phyloP scores from a whole-genome alignment of 2,329 filamentous ascomycete genomes.

The Boeremia lycopersici region DNA sequence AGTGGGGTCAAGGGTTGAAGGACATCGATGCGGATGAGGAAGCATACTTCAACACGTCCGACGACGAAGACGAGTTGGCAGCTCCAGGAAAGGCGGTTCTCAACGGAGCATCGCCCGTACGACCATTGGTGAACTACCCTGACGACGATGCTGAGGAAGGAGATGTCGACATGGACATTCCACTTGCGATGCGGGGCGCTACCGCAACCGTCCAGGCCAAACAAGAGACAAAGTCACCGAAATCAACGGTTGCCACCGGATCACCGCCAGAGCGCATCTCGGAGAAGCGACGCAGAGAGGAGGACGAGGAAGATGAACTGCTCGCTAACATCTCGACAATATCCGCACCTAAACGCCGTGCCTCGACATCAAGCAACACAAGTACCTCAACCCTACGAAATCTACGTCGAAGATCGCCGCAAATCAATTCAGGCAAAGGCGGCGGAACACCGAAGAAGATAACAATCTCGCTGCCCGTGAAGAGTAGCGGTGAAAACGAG shows the following conservation, averaged over 20 bases:
- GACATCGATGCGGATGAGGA: slow-evolving; percentile 87
- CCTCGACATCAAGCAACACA: slow-evolving; percentile 43
- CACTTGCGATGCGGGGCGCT: slow-evolving; percentile 35
- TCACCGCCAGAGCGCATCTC: slow-evolving; percentile 74
- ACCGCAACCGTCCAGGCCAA: slow-evolving; percentile 31
- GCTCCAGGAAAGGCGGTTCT: slow-evolving; percentile 46
- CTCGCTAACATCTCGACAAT: slow-evolving; percentile 74
- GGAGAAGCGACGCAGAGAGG: slow-evolving; percentile 88
- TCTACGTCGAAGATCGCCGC: slow-evolving; percentile 52
- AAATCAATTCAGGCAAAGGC: slow-evolving; percentile 52
- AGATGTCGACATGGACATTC: slow-evolving; percentile 62
- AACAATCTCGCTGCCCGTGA: slow-evolving; percentile 48
- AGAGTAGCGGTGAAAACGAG: slow-evolving; percentile 43
- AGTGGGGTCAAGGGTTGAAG: slow-evolving; percentile 72
- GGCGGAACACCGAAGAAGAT: slow-evolving; percentile 49
- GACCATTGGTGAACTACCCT: slow-evolving; percentile 85
- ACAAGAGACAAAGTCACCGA: slow-evolving; percentile 32
- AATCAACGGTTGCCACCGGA: slow-evolving; percentile 22
- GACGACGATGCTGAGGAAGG: slow-evolving; percentile 76
- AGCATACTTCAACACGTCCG: slow-evolving; percentile 90
- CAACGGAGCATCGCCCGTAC: slow-evolving; percentile 68
- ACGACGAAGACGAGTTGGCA: slow-evolving; percentile 73
- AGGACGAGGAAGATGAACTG: slow-evolving; percentile 86
- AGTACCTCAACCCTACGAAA: slow-evolving; percentile 42
- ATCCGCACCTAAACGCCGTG: slow-evolving; percentile 53